Evolutionary conservation across 768 basidiomycete species (phyloP), one percentile per base, ranked within the genome.

Genomic region (Trametes sanguinea): DNA sequence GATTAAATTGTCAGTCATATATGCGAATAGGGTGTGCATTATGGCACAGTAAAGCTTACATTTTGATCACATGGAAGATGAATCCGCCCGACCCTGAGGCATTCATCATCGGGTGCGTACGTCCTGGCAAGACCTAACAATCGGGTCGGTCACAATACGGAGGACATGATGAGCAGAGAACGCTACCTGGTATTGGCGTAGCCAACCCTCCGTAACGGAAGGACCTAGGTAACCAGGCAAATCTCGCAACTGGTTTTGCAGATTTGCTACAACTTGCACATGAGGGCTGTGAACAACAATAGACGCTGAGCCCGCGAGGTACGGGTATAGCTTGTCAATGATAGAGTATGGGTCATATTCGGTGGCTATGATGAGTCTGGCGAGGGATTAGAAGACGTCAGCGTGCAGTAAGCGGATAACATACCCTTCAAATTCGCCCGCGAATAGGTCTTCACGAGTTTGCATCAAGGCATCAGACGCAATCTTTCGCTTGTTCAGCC

Each of bases 41-140:
- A n/a, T 14, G 5, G 53, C 8, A 51, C 39, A 6, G 51, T 45
- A n/a, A 17, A n/a, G 60, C 80, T 46, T 78, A 95, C 90, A 98
- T 85, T 83, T 92, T 93, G n/a, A 86, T 88, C 16, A 87, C 83
- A 70, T 91, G 87, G 33, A 98, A 80, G 46, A 98, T 75, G 75
- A 86, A 97, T 0, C 97, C 96, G 13, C 94, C 95, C 1, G 89
- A 87, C 10, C 92, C 93, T 22, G 92, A 89, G 61, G 87, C 91
- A 58, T 81, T 88, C 97, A 99, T 98, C 65, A 84, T 86, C 3
- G 97, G 97, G 77, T 99, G 97, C 43, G 93, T 96, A 39, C 97
- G 83, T 27, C 97, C 96, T 27, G 97, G 97, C n/a, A 99, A 80
- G 14, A 95, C 88, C 77, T 84, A 59, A 7, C 43, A 22, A 57